Evolutionary conservation across 495 filamentous ascomycete genomes (phyloP).

Genomic region (Aspergillus kassunensis): DNA sequence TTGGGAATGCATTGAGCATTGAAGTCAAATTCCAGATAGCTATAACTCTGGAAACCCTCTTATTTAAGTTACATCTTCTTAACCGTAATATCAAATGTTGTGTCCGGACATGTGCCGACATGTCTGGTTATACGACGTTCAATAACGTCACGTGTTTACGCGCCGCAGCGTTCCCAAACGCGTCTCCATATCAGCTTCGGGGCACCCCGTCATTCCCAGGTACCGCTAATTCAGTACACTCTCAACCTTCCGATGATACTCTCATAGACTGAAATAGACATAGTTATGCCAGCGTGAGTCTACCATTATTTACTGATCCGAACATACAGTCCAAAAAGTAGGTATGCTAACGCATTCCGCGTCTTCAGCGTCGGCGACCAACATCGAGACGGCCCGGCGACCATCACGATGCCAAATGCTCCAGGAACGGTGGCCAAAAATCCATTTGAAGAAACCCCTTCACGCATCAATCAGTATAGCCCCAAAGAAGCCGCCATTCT

Average conservation of each 20-base stretch:
- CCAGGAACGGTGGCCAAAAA: constrained; percentile 47
- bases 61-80: no score
- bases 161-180: constrained; percentile 29
- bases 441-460: constrained; percentile 70
- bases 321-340: not conserved
- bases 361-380: constrained; percentile 71
- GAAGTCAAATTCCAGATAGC: no score
- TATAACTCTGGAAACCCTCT: no score
- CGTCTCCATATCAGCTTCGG: no score
- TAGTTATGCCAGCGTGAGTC: constrained; percentile 47
- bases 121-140: no score
- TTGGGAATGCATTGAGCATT: not conserved
- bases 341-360: constrained; percentile 25
- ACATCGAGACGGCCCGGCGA: constrained; percentile 48
- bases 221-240: not conserved
- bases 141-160: constrained; percentile 46
- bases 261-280: constrained; percentile 1
- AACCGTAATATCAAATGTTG: no score
- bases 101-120: no score
- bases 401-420: constrained; percentile 37
- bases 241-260: constrained; percentile 8
- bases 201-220: no score
- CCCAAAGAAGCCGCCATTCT: constrained; percentile 87
- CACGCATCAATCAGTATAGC: constrained; percentile 72
- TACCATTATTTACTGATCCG: not conserved